Evolutionary conservation across 192 early-diverging fungal genomes (phyloP), one percentile per base, ranked within the genome.

Genomic region (Mortierella hygrophila): DNA sequence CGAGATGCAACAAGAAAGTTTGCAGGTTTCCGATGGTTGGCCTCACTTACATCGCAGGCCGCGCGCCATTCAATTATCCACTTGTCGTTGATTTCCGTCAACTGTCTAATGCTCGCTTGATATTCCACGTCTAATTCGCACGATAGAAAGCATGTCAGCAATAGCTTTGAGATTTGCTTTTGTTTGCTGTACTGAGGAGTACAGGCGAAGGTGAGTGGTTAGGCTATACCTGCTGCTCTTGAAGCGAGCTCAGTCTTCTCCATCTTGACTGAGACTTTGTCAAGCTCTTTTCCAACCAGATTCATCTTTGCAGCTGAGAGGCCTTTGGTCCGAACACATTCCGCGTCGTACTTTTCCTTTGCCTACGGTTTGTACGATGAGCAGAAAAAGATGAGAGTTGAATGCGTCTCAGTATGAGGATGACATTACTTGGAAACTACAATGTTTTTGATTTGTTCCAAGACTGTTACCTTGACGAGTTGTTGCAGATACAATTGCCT

Each of bases 11-110:
- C 29, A 7, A 32, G 47, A 37, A 26, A 6, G 23, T 23, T 29
- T 13, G 52, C 26, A 32, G 3, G 18, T 2, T 0, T 18, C 6
- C 23, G 21, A 52, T 74, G 15, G 3, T 18, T 47, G 29, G n/a
- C 16, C 6, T 6, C n/a, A 76, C 83, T 74, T 90, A 93, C 92
- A 88, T 93, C 91, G 63, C 92, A 93, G 0, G 91, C 90, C 11
- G 74, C 68, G 68, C 83, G 89, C 92, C 92, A 92, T 37, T 91
- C 90, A 11, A 78, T 41, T 40, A 91, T 89, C 92, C 92, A 93
- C 35, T 85, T 88, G 60, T 83, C 79, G 18, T 90, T 92, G 32
- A 87, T 88, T 26, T 91, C 89, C 10, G 85, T 76, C 38, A 89
- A 42, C 65, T 88, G 89, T 0, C 88, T 82, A 73, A 91, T 84